Percentiles rank a stretch among this genome's conserved stretches.
phyloP scores from a whole-genome alignment of 2,329 filamentous ascomycete genomes.

The Aspergillus pseudonomiae region DNA sequence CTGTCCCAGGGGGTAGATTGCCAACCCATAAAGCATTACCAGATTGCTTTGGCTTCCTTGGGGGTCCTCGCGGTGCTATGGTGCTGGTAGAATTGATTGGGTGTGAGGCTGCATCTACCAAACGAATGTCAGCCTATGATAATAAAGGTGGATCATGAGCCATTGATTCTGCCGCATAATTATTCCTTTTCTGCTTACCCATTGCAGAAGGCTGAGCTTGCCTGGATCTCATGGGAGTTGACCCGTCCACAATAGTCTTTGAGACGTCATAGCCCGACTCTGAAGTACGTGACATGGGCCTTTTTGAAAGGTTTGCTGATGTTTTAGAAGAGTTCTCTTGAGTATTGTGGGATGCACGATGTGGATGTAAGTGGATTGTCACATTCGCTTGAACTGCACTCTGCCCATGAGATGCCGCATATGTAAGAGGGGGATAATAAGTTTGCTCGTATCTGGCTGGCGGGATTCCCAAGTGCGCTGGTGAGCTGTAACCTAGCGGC shows the following conservation, averaged over 20 bases:
- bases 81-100: constrained; percentile 8
- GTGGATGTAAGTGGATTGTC: constrained; percentile 12
- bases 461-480: constrained; percentile 22
- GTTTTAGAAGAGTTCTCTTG: constrained; percentile 6
- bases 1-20: constrained; percentile 83
- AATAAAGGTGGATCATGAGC: background rate
- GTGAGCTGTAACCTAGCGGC: constrained; percentile 22
- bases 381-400: background rate
- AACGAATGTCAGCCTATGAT: background rate
- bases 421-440: constrained; percentile 32
- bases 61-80: constrained; percentile 60
- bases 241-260: constrained; percentile 43
- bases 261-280: constrained; percentile 35
- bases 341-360: constrained; percentile 7
- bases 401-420: constrained; percentile 25
- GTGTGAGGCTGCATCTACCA: constrained; percentile 19
- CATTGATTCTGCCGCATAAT: background rate
- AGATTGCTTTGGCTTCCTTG: constrained; percentile 67
- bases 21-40: constrained; percentile 96
- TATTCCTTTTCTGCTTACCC: constrained; percentile 25
- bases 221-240: constrained; percentile 31
- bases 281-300: background rate
- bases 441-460: constrained; percentile 24
- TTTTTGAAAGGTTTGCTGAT: background rate
- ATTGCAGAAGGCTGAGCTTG: constrained; percentile 16